Evolutionary conservation across 768 basidiomycete genomes (phyloP).

Genomic region (Macrolepiota albuminosa): DNA sequence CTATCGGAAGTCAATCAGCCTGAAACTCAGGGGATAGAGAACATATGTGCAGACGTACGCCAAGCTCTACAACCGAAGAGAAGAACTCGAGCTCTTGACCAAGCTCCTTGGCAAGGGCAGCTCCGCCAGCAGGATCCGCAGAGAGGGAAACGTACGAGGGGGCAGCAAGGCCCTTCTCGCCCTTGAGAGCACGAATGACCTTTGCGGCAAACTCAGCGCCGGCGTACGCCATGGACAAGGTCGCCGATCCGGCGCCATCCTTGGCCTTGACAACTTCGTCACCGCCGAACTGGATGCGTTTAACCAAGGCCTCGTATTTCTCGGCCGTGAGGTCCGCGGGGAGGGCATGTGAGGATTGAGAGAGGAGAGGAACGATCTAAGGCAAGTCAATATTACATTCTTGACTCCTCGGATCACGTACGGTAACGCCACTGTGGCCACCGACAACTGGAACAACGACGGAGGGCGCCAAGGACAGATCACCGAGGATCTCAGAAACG

Average conservation of each 20-base stretch:
- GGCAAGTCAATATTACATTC: neutral
- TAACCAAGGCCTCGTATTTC: conserved; percentile 55
- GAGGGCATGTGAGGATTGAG: conserved; percentile 79
- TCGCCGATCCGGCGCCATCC: conserved; percentile 89
- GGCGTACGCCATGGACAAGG: conserved; percentile 95
- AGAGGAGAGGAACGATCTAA: conserved; percentile 90
- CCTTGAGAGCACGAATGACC: conserved; percentile 78
- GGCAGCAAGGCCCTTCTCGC: conserved; percentile 81
- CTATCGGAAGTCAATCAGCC: conserved; percentile 33
- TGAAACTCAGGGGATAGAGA: neutral
- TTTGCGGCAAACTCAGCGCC: conserved; percentile 87
- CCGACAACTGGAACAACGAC: conserved; percentile 88
- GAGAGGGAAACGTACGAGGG: conserved; percentile 81
- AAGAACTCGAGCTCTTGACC: conserved; percentile 80
- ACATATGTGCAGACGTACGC: conserved; percentile 44
- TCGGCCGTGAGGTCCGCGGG: conserved; percentile 48
- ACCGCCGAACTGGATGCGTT: conserved; percentile 93
- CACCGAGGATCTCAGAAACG: conserved; percentile 71
- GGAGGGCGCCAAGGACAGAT: conserved; percentile 55
- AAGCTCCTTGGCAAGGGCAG: conserved; percentile 75
- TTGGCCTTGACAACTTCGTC: conserved; percentile 99
- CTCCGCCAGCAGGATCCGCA: conserved; percentile 66
- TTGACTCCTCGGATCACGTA: conserved; percentile 26
- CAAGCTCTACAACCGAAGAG: conserved; percentile 84
- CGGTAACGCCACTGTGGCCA: conserved; percentile 91